Base-by-base conservation (phyloP, 495 filamentous ascomycete species). In the Daldinia childiae region DNA sequence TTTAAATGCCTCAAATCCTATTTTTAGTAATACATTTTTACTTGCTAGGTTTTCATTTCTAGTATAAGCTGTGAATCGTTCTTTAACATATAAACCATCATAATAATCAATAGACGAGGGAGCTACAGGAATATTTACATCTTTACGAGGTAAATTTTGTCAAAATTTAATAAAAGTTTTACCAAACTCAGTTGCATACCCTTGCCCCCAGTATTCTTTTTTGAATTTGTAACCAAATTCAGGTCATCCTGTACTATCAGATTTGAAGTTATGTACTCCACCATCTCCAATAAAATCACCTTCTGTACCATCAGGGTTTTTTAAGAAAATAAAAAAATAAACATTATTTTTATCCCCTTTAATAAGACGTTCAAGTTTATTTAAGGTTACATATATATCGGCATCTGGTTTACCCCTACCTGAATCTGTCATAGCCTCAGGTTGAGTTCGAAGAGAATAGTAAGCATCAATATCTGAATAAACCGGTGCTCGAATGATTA, bases 301-400 rank as follows among this genome's bases (percentile, higher is more conserved):
- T 64, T 64, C 62, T 50, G 52, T 45, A 7, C 62, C 62, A n/a
- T 64, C 62, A 48, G 27, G 14, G 38, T 64, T 64, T 64, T 57
- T 64, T 57, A 48, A 1, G n/a, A 64, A 64, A 14, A 64, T 57
- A 64, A 56, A 56, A 54, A 45, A 64, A 64, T 64, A 64, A 48
- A 64, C 36, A 57, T n/a, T 64, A 26, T 48, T n/a, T 57, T 64
- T 64, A 57, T 57, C 62, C 26, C 62, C 11, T 14, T 58, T 58
- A 57, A 64, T 64, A 56, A 64, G 62, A 64, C 62, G 51, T 48
- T 56, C 52, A 21, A 64, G 50, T 64, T 64, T 64, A 64, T 64
- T 64, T 32, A 57, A 57, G 24, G 62, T 64, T 64, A 14, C 51
- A 64, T 7, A 30, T 57, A 64, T 19, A 64, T 64, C 26, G 9